These are phyloP conservation scores for Hypoxylon sp. DNA, from an alignment of 2,329 filamentous ascomycete genomes.

Conservation along the genomic window DNA sequence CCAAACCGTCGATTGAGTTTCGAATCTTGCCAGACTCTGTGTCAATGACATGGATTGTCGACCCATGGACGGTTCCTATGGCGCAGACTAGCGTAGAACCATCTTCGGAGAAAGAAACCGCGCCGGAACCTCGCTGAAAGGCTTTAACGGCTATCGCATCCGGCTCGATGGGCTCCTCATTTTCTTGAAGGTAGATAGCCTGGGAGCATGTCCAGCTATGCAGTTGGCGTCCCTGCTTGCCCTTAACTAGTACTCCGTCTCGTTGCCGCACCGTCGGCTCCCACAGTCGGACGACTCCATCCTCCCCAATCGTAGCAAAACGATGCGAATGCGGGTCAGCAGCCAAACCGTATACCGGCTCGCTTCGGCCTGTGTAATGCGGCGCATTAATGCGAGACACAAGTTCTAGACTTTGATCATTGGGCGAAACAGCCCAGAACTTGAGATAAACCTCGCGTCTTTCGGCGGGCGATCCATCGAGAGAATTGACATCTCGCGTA, in stretches of 20 bases:
- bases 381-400: constrained; percentile 87
- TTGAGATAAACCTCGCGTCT: constrained; percentile 84
- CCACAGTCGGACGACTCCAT: constrained; percentile 85
- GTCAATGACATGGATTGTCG: constrained; percentile 82
- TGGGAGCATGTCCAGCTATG: constrained; percentile 81
- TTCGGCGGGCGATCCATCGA: constrained; percentile 61
- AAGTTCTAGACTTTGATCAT: constrained; percentile 74
- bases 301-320: constrained; percentile 88
- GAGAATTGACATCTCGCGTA: constrained; percentile 72
- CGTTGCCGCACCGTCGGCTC: constrained; percentile 76
- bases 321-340: constrained; percentile 75
- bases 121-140: constrained; percentile 65
- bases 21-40: constrained; percentile 74
- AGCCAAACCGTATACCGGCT: constrained; percentile 77
- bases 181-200: constrained; percentile 64
- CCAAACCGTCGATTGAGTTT: constrained; percentile 75
- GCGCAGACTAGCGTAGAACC: constrained; percentile 84
- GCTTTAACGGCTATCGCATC: constrained; percentile 49
- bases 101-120: constrained; percentile 83
- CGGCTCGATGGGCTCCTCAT: constrained; percentile 53
- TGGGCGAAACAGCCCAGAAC: constrained; percentile 81
- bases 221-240: constrained; percentile 67
- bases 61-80: constrained; percentile 65
- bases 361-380: constrained; percentile 70
- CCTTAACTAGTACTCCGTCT: constrained; percentile 74